Conservation (phyloP, 2,329 filamentous ascomycete species). For the Fusarium liriodendri region DNA sequence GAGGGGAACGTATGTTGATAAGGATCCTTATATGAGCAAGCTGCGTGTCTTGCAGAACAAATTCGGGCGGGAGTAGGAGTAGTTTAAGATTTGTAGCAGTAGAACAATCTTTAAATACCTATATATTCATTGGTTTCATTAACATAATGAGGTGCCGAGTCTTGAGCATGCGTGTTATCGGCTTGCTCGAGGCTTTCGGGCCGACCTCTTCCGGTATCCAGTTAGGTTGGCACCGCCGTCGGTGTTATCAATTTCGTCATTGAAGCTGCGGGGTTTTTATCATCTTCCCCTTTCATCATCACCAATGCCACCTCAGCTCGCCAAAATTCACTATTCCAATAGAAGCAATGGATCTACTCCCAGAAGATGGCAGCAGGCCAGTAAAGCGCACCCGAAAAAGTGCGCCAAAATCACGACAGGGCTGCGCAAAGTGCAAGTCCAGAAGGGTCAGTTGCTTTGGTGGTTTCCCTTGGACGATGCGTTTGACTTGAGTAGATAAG, state of each 20-base stretch:
- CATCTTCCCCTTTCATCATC: not conserved
- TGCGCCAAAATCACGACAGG: not conserved
- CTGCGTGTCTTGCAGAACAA: constrained; percentile 1
- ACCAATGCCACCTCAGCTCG: not conserved
- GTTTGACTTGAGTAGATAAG: not conserved
- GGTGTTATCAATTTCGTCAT: not conserved
- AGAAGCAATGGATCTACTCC: too few relatives aligned
- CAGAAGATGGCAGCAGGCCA: not conserved
- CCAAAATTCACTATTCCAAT: not conserved
- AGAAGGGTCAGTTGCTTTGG: not conserved
- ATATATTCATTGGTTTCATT: not conserved
- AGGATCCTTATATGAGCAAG: constrained; percentile 9
- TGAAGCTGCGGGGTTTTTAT: not conserved
- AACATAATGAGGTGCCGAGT: not conserved
- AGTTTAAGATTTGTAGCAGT: not conserved
- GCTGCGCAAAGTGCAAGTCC: not conserved
- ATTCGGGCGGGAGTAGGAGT: not conserved
- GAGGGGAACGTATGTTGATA: constrained; percentile 10
- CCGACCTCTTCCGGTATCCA: not conserved
- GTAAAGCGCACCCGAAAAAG: not conserved
- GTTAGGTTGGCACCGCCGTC: not conserved
- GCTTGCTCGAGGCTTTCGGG: not conserved
- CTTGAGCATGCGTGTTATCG: not conserved
- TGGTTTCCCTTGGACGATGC: not conserved
- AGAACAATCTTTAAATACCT: not conserved